phyloP scores from a whole-genome alignment of 2,329 filamentous ascomycete species.

The Blastomyces parvus region DNA sequence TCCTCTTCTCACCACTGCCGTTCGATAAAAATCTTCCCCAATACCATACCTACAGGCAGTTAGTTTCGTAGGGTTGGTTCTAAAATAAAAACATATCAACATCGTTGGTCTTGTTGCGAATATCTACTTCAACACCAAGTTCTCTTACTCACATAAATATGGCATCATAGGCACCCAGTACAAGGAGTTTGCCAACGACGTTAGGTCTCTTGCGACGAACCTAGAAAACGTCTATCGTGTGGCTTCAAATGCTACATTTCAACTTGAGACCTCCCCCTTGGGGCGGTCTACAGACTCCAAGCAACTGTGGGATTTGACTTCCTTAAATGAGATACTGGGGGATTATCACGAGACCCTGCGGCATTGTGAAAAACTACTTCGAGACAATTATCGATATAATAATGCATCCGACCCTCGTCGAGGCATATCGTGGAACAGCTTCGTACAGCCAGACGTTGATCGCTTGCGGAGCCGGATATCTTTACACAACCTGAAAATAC shows the following conservation, averaged over 20 bases:
- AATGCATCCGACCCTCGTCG: conserved; percentile 11
- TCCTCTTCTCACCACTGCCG: not conserved
- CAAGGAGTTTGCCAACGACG: not conserved
- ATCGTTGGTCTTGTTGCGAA: not conserved
- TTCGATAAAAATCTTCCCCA: not conserved
- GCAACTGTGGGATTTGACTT: not conserved
- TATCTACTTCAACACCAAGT: not conserved
- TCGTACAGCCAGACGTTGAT: conserved; percentile 14
- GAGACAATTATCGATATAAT: conserved; percentile 11
- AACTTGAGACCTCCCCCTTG: conserved; percentile 3
- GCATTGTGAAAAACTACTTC: conserved; percentile 15
- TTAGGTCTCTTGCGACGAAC: conserved; percentile 5
- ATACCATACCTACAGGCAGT: not conserved
- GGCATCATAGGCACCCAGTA: conserved; percentile 5
- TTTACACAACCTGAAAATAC: conserved; percentile 8
- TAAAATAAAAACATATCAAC: not conserved
- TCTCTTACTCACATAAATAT: not conserved
- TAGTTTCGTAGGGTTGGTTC: not conserved
- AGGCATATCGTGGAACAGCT: conserved; percentile 13
- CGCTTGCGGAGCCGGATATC: conserved; percentile 13
- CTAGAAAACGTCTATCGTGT: conserved; percentile 3
- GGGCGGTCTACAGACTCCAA: conserved; percentile 1
- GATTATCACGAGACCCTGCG: conserved; percentile 16
- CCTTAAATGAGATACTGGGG: conserved; percentile 14
- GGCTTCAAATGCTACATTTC: conserved; percentile 3